Conservation (phyloP, 768 basidiomycete genomes). For the Postia placenta region DNA sequence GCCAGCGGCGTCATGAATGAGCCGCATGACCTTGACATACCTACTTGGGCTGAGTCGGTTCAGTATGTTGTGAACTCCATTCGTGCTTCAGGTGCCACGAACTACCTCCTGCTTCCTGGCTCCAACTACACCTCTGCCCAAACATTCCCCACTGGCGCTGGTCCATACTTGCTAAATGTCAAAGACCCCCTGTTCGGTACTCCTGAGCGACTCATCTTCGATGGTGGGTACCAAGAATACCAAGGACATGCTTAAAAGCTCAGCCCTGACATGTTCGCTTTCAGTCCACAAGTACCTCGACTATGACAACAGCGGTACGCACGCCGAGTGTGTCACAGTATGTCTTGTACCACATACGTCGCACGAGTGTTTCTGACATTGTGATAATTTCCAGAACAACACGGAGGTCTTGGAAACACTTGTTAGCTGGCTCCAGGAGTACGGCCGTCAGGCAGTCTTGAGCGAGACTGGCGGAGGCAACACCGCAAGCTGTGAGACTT, state of each 20-base stretch:
- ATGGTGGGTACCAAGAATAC: no score
- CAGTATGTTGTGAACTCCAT: slow-evolving; percentile 38
- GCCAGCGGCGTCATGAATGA: slow-evolving; percentile 38
- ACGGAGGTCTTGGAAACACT: slow-evolving; percentile 38
- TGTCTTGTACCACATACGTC: background rate
- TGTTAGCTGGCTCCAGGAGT: slow-evolving; percentile 34
- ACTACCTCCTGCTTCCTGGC: slow-evolving; percentile 40
- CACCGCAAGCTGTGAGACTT: slow-evolving; percentile 30
- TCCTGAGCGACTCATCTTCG: slow-evolving; percentile 35
- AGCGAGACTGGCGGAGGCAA: slow-evolving; percentile 42
- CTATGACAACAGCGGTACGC: slow-evolving; percentile 38
- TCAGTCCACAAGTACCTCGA: slow-evolving; percentile 42
- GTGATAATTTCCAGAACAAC: slow-evolving; percentile 34
- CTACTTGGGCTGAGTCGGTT: slow-evolving; percentile 28
- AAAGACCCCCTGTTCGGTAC: slow-evolving; percentile 35
- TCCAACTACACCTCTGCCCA: slow-evolving; percentile 34
- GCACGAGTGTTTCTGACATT: slow-evolving; percentile 4
- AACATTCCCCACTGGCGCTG: slow-evolving; percentile 33
- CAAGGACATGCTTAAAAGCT: background rate
- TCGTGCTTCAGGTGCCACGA: slow-evolving; percentile 35
- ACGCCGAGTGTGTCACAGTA: slow-evolving; percentile 36
- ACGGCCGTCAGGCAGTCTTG: slow-evolving; percentile 37
- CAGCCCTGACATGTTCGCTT: background rate
- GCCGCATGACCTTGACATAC: slow-evolving; percentile 37
- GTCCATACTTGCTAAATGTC: slow-evolving; percentile 33